Conservation (phyloP, 192 early-diverging fungal species). For the Backusella mclennaniae region DNA sequence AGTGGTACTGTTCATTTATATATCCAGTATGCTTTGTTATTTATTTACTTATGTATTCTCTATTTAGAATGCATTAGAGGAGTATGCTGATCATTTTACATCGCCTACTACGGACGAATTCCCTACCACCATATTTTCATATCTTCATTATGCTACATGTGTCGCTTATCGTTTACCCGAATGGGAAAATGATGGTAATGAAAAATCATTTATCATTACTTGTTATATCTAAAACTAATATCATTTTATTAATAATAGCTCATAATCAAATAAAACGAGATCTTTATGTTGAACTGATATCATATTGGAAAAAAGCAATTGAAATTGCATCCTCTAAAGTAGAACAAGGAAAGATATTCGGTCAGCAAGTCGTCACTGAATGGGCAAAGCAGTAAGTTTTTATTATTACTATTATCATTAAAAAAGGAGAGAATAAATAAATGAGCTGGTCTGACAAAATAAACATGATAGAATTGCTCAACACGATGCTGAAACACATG, state of each 20-base stretch:
- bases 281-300: constrained; percentile 67
- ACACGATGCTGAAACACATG: constrained; percentile 57
- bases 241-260: constrained; percentile 7
- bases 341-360: constrained; percentile 83
- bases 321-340: constrained; percentile 69
- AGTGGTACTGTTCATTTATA: constrained; percentile 29
- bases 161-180: constrained; percentile 72
- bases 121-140: constrained; percentile 73
- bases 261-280: constrained; percentile 63
- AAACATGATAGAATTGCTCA: constrained; percentile 45
- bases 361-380: constrained; percentile 74
- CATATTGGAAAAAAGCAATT: constrained; percentile 79
- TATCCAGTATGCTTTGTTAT: no score
- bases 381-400: constrained; percentile 72
- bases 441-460: no score
- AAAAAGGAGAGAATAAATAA: neutral
- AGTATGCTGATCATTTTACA: constrained; percentile 76
- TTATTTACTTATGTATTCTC: neutral
- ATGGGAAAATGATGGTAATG: constrained; percentile 58
- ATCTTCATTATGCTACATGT: constrained; percentile 72
- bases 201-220: neutral
- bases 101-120: constrained; percentile 70
- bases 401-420: neutral
- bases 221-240: neutral
- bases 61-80: constrained; percentile 56